Base-by-base conservation (phyloP, 192 early-diverging fungal genomes). In the Coemansia sp. region DNA sequence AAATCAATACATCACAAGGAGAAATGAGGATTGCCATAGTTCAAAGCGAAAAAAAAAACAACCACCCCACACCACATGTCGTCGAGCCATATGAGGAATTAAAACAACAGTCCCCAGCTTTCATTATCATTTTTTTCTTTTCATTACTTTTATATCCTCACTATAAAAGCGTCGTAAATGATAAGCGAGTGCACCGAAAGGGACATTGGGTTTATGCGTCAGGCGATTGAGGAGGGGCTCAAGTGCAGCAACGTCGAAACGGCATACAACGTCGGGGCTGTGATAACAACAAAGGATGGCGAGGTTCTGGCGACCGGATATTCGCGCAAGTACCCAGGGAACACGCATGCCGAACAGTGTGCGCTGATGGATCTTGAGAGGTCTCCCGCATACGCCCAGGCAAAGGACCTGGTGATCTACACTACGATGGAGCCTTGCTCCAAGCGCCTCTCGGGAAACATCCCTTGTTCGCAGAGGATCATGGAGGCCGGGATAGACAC, bases 371-470 rank as follows among this genome's bases (percentile, higher is more conserved):
- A 95, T 68, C 80, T 95, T 1, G 26, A 21, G 23, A 25, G 33
- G 2, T 2, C 29, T 35, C 4, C 25, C 7, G 28, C 1, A 26
- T 1, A 25, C 40, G 10, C n/a, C 18, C 20, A 31, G 39, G 0
- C 15, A 39, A 31, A 33, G 40, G 40, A 59, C 15, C 29, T 63
- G 12, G 26, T 49, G 0, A 46, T 81, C 49, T 99, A 97, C 70
- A 94, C 95, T 20, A 99, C 97, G 0, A 99, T 99, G 97, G 97
- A 99, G 64, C 97, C 97, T 0, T 99, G 97, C 71, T 91, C 91
- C 3, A 74, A 72, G 61, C 86, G 97, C 18, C 73, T 95, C 8
- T 95, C 94, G 1, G 93, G 93, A 0, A 97, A 96, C 59, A 33
- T 37, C 28, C 86, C 92, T 0, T 99, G 97, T 51, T 86, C 85